Evolutionary conservation across 371 early-diverging fungal genomes (phyloP), one percentile per base, ranked within the genome.

Genomic region (Haplosporangium sp.): DNA sequence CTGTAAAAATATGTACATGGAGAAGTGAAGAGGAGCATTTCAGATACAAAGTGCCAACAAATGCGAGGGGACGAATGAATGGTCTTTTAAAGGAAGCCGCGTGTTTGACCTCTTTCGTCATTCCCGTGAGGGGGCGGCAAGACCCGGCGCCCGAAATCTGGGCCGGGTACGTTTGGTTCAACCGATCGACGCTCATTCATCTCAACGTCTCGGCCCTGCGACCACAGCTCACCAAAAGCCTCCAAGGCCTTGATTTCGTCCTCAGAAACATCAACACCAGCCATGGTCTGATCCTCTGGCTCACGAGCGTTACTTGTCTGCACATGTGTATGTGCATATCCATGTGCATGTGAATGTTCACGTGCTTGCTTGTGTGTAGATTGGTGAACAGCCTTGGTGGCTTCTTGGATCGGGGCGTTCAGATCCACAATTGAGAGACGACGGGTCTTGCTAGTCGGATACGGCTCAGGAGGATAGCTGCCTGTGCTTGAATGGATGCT

Each of bases 181-280:
- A 14, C 18, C 20, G 59, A 41, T 50, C 52, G 54, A 45, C 23
- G 16, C 16, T 56, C 53, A 11, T 55, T 59, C 68, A 68, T 56
- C 53, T 74, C 74, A 20, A 74, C 64, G 50, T 62, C 73, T 11
- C 79, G 58, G 6, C 79, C 79, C 20, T 71, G 73, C 7, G 79
- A 79, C 79, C 79, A 79, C 9, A 79, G 69, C 50, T 79, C 68
- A 20, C 79, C 79, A 61, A 79, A 79, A 14, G 79, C 79, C 57
- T 79, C 73, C 16, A 79, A 59, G 0, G 79, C 79, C 40, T 72
- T 68, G 51, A 79, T 65, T 66, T 79, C 79, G 36, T 79, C 79
- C 48, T 72, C 73, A 0, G 79, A 79, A 4, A 79, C 79, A 18
- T 72, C 73, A 5, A 79, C 79, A 5, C 71, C 67, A 10, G 47